phyloP scores from a whole-genome alignment of 768 basidiomycete genomes.

The Leccinum fibrillosum region DNA sequence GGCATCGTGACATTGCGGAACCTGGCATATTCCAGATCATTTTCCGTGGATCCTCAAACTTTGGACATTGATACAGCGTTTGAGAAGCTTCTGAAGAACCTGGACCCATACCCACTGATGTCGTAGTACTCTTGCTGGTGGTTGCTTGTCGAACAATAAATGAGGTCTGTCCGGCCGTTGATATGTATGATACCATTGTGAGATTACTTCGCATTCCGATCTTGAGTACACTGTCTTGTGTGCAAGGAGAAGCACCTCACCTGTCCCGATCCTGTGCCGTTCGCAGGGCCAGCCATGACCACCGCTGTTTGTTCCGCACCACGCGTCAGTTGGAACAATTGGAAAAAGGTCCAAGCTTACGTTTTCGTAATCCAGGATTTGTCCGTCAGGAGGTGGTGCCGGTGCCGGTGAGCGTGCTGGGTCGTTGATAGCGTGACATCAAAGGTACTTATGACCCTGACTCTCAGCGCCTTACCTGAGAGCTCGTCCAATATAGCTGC shows the following conservation, averaged over 20 bases:
- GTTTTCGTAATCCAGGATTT: slow-evolving; percentile 21
- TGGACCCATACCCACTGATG: too few relatives aligned
- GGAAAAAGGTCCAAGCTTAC: slow-evolving; percentile 32
- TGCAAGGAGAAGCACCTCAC: slow-evolving; percentile 55
- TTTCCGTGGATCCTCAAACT: too few relatives aligned
- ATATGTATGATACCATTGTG: too few relatives aligned
- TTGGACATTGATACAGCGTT: too few relatives aligned
- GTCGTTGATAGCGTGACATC: slow-evolving; percentile 65
- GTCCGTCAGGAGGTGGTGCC: too few relatives aligned
- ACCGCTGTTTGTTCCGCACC: slow-evolving; percentile 67
- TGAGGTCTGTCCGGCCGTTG: too few relatives aligned
- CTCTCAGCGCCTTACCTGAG: not conserved
- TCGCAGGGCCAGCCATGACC: slow-evolving; percentile 79
- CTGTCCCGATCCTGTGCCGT: slow-evolving; percentile 76
- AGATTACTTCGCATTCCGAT: too few relatives aligned
- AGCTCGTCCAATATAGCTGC: slow-evolving; percentile 55
- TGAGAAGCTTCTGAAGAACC: too few relatives aligned
- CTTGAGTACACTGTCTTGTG: slow-evolving; percentile 12
- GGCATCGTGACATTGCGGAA: too few relatives aligned
- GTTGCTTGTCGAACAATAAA: not conserved
- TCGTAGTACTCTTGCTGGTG: too few relatives aligned
- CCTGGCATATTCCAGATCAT: too few relatives aligned
- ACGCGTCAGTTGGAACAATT: slow-evolving; percentile 8
- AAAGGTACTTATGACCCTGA: slow-evolving; percentile 60
- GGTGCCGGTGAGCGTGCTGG: too few relatives aligned